Conservation (phyloP, 2,329 filamentous ascomycete genomes). For the Drechslerella stenobrocha region DNA sequence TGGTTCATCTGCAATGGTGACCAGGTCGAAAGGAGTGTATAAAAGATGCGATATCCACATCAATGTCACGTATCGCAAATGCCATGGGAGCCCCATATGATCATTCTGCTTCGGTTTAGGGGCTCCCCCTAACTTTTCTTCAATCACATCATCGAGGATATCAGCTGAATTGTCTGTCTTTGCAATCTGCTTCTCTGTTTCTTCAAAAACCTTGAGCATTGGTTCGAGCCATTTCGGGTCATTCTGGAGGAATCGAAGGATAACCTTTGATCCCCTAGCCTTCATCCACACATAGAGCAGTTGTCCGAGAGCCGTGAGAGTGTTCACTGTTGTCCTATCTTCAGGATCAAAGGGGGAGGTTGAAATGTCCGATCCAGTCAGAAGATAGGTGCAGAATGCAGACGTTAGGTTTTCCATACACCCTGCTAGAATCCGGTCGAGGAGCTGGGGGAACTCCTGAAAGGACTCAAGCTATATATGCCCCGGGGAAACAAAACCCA, state of each 20-base stretch:
- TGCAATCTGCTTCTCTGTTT: conserved; percentile 54
- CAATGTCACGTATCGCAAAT: conserved; percentile 83
- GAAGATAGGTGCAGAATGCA: conserved; percentile 61
- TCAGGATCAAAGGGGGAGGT: conserved; percentile 51
- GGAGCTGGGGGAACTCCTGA: conserved; percentile 89
- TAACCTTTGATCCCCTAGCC: conserved; percentile 87
- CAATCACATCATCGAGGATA: conserved; percentile 35
- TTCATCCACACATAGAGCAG: conserved; percentile 92
- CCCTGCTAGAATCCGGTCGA: conserved; percentile 78
- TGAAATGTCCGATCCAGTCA: conserved; percentile 6
- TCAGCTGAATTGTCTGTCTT: conserved; percentile 49
- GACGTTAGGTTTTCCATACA: conserved; percentile 75
- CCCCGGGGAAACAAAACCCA: not conserved
- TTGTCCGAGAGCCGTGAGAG: conserved; percentile 69
- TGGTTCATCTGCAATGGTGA: conserved; percentile 69
- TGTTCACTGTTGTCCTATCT: conserved; percentile 25
- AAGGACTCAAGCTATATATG: conserved; percentile 72
- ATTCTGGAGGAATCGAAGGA: conserved; percentile 86
- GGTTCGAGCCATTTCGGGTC: conserved; percentile 83
- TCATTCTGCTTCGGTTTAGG: conserved; percentile 50
- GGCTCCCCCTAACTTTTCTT: conserved; percentile 55
- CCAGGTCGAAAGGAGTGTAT: conserved; percentile 85
- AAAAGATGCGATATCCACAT: conserved; percentile 84
- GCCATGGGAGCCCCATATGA: conserved; percentile 63
- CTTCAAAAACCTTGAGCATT: conserved; percentile 74